Percentiles rank a stretch among this genome's conserved stretches.
Evolutionary conservation across 768 basidiomycete species (phyloP).

Genomic region (Suillus occidentalis): DNA sequence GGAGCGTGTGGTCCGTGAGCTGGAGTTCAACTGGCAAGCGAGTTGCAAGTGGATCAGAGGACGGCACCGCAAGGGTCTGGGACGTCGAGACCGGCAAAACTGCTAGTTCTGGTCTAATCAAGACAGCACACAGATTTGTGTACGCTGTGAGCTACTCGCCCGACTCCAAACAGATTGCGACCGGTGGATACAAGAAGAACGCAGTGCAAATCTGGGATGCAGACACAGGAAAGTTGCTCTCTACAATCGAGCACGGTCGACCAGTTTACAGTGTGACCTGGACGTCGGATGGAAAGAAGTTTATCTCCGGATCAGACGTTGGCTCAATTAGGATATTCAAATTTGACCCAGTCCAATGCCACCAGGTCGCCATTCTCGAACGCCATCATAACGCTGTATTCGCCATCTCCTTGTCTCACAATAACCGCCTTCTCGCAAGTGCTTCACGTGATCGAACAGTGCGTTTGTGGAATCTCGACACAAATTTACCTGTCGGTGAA

Average conservation of each 20-base stretch:
- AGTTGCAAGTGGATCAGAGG: background rate
- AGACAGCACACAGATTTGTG: background rate
- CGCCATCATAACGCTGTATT: background rate
- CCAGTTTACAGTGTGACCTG: background rate
- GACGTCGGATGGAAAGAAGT: background rate
- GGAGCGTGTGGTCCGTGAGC: background rate
- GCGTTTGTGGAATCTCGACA: background rate
- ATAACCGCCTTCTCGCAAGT: background rate
- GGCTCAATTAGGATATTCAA: background rate
- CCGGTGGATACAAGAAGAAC: background rate
- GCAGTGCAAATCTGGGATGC: background rate
- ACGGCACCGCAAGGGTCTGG: background rate
- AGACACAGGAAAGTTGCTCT: background rate
- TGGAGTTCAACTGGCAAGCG: background rate
- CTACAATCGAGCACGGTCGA: background rate
- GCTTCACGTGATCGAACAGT: background rate
- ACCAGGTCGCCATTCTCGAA: background rate
- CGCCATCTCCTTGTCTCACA: background rate
- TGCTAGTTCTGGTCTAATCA: background rate
- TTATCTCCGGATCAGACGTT: conserved; percentile 1
- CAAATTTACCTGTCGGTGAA: background rate
- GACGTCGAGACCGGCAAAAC: background rate
- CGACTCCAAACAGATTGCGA: background rate
- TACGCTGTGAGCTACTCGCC: background rate
- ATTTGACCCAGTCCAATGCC: background rate